Evolutionary conservation across 2,329 filamentous ascomycete genomes (phyloP), one percentile per base, ranked within the genome.

Genomic region (Dactylellina leptospora): DNA sequence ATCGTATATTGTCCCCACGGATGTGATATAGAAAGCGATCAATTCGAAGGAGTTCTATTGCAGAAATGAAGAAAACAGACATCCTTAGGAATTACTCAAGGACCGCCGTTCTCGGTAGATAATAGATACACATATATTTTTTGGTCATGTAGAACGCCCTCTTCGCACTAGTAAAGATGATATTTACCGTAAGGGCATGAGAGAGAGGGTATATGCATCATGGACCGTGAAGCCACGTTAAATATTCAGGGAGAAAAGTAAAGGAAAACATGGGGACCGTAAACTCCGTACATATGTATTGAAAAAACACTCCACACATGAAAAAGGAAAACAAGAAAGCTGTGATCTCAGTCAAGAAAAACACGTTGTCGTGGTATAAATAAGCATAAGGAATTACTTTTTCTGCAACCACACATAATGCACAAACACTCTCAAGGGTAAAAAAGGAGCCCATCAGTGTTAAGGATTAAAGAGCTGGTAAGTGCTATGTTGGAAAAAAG

Each of bases 281-380:
- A 18, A 51, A 51, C 47, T 30, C 47, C 47, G 27, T 5, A 28
- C 30, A 27, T 4, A 50, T 50, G 45, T 50, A n/a, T n/a, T 27
- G n/a, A n/a, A 28, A 28, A 28, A 11, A n/a, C 9, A n/a, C 2
- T 8, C 2, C 4, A 50, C 11, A 28, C 10, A 13, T 50, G 3
- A 27, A 20, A 50, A 27, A 23, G 23, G 6, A 20, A 23, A 42
- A n/a, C 38, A 13, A 6, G 30, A 13, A 13, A 13, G 13, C 6
- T 33, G n/a, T n/a, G n/a, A n/a, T n/a, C n/a, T n/a, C n/a, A n/a
- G n/a, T n/a, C n/a, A n/a, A n/a, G n/a, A n/a, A n/a, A n/a, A n/a
- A n/a, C n/a, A n/a, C n/a, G n/a, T n/a, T n/a, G n/a, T n/a, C n/a
- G n/a, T n/a, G n/a, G n/a, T n/a, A n/a, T n/a, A n/a, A n/a, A n/a